A percentile compares a stretch with the other conserved stretches of the same genome.
Conservation (phyloP, 177 flowering plant species). For the Vitis hybrid region DNA sequence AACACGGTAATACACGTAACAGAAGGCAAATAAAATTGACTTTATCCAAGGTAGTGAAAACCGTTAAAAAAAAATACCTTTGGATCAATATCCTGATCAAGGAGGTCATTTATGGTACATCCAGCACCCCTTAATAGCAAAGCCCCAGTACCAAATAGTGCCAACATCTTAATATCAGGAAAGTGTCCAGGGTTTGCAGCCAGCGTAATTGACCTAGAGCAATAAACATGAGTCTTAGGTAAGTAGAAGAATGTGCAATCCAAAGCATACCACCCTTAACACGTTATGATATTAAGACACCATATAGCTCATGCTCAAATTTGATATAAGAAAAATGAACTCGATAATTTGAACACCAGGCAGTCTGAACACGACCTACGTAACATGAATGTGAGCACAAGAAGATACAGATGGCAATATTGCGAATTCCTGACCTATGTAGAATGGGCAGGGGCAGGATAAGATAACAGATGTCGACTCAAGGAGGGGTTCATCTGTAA, state of each 20-base stretch:
- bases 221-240: slow-evolving; percentile 3
- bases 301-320: too few species aligned
- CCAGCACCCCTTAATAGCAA: slow-evolving; percentile 95
- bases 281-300: neutral
- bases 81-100: slow-evolving; percentile 86
- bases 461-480: too few species aligned
- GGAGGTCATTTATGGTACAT: slow-evolving; percentile 90
- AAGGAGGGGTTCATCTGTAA: neutral
- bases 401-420: too few species aligned
- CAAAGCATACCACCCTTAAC: neutral
- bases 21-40: neutral
- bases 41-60: neutral
- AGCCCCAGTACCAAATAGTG: slow-evolving; percentile 90
- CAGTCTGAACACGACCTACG: too few species aligned
- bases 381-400: too few species aligned
- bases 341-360: too few species aligned
- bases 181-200: slow-evolving; percentile 78
- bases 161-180: slow-evolving; percentile 86
- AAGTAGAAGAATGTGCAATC: neutral
- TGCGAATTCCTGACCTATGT: too few species aligned
- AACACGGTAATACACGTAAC: neutral
- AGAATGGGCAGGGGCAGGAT: too few species aligned
- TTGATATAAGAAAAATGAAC: too few species aligned
- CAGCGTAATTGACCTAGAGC: slow-evolving; percentile 81
- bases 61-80: slow-evolving; percentile 37